Conservation (phyloP, 2,329 filamentous ascomycete species). For the Colletotrichum tofieldiae region DNA sequence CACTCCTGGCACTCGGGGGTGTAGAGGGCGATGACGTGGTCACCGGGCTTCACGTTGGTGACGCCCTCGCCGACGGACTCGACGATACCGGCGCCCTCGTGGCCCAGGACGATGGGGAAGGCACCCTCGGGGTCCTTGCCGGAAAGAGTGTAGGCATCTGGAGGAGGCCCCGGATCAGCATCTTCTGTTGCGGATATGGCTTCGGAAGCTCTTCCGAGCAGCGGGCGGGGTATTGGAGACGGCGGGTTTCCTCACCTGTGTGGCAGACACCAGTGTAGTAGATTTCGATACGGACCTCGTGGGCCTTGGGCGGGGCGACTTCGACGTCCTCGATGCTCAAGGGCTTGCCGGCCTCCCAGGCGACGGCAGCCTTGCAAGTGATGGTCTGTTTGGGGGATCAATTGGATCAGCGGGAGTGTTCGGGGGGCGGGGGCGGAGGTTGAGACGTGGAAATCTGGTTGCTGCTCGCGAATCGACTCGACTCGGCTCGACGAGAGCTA, state of each 20-base stretch:
- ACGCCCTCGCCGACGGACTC: conserved; percentile 96
- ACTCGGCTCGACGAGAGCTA: conserved; percentile 24
- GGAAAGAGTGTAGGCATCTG: conserved; percentile 93
- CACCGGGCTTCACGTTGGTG: conserved; percentile 92
- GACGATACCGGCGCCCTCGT: conserved; percentile 92
- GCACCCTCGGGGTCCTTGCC: conserved; percentile 98
- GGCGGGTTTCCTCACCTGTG: conserved; percentile 75
- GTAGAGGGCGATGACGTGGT: conserved; percentile 92
- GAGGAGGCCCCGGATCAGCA: background rate
- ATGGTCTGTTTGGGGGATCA: conserved; percentile 76
- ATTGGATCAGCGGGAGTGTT: conserved; percentile 33
- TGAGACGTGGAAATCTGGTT: background rate
- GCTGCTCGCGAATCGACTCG: conserved; percentile 4
- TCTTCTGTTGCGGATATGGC: background rate
- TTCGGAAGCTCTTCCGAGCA: conserved; percentile 16
- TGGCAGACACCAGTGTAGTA: conserved; percentile 99
- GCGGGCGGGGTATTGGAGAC: conserved; percentile 44
- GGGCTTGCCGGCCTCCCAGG: conserved; percentile 95
- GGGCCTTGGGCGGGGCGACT: conserved; percentile 87
- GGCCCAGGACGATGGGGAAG: conserved; percentile 90
- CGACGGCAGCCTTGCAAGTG: conserved; percentile 96
- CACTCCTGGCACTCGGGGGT: conserved; percentile 97
- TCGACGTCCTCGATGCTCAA: conserved; percentile 93
- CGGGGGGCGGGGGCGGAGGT: background rate
- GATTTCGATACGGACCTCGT: conserved; percentile 97